phyloP scores from a whole-genome alignment of 192 early-diverging fungal species.

The Backusella luteola region DNA sequence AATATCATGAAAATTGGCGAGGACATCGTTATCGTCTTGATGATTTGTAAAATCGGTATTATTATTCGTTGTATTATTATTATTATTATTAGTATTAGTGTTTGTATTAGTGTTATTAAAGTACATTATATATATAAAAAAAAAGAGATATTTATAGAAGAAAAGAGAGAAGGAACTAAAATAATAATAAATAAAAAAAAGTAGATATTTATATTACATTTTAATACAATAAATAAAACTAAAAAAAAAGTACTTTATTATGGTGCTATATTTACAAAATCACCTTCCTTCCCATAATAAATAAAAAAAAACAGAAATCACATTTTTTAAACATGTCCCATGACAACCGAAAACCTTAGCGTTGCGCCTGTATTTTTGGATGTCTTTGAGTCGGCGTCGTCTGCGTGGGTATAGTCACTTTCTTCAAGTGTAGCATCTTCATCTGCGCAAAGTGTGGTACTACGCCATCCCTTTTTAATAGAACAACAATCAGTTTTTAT shows the following conservation, averaged over 20 bases:
- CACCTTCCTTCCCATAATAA: not conserved
- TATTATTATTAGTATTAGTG: not conserved
- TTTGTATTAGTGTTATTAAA: not conserved
- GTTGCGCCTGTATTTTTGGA: not conserved
- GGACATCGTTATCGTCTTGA: not conserved
- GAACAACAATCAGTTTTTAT: not conserved
- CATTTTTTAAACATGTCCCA: conserved; percentile 37
- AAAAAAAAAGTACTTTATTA: too few relatives aligned
- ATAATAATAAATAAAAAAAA: too few relatives aligned
- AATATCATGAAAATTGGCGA: not conserved
- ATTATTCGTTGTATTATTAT: not conserved
- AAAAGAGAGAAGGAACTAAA: too few relatives aligned
- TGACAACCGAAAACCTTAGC: conserved; percentile 38
- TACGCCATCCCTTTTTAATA: conserved; percentile 34
- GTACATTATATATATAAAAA: not conserved
- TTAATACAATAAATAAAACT: too few relatives aligned
- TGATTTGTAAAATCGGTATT: not conserved
- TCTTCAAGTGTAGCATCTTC: not conserved
- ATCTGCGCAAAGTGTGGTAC: conserved; percentile 33
- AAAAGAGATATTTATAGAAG: not conserved
- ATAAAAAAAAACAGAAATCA: not conserved
- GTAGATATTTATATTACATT: too few relatives aligned
- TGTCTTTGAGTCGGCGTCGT: not conserved
- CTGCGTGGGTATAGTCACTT: not conserved
- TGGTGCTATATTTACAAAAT: not conserved